Percentiles rank a stretch among this genome's conserved stretches.
Conservation (phyloP, 768 basidiomycete species). For the Rhodotorula sphaerocarpa region DNA sequence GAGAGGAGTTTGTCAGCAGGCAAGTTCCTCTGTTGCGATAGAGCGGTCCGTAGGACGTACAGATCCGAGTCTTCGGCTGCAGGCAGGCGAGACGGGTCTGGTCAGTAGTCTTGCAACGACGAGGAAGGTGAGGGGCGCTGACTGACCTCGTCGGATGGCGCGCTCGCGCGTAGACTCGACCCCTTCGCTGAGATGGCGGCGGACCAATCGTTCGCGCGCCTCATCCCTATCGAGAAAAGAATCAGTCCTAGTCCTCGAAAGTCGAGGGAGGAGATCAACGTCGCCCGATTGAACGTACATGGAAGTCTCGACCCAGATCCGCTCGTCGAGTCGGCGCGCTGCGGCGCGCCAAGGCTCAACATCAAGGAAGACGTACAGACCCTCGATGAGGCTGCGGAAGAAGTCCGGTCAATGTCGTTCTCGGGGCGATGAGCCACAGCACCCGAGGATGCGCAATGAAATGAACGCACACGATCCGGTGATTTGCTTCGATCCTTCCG, state of each 20-base stretch:
- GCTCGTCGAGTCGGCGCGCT: conserved; percentile 60
- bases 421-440: too few species aligned
- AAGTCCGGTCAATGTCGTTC: too few species aligned
- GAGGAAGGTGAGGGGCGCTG: background rate
- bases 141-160: conserved; percentile 33
- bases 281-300: too few species aligned
- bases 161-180: conserved; percentile 34
- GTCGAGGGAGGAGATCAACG: too few species aligned
- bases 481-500: conserved; percentile 54
- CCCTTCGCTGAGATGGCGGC: conserved; percentile 40
- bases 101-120: too few species aligned
- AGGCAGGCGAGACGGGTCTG: background rate
- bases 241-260: too few species aligned
- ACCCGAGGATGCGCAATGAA: too few species aligned
- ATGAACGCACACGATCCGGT: conserved; percentile 55
- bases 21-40: background rate
- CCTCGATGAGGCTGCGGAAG: conserved; percentile 58
- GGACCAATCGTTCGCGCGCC: conserved; percentile 38
- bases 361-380: conserved; percentile 74
- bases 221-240: conserved; percentile 33
- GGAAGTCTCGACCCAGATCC: conserved; percentile 56
- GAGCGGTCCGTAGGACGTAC: background rate
- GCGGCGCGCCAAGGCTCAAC: conserved; percentile 64
- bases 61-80: too few species aligned
- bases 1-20: conserved; percentile 13